Percentiles rank a stretch among this genome's conserved stretches.
Conservation (phyloP, 352 stramenopile species). For the Blastocystis sp. region DNA sequence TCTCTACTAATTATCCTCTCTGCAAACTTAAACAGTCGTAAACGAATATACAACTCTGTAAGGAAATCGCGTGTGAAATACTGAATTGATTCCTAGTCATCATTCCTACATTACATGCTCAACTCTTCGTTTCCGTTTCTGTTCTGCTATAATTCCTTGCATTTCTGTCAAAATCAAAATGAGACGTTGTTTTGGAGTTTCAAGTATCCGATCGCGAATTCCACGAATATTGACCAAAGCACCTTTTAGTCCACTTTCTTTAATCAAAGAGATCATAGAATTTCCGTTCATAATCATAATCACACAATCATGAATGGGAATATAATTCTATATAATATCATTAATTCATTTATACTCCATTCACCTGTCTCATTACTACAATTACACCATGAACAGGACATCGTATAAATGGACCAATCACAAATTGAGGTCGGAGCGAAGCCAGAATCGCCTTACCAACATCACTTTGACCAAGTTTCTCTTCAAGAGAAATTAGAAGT, state of each 20-base stretch:
- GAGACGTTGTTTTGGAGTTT: background rate
- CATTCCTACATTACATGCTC: too few species aligned
- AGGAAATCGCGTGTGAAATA: conserved; percentile 30
- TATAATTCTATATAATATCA: background rate
- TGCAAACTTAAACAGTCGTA: background rate
- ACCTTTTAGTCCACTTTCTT: background rate
- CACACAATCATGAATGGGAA: conserved; percentile 11
- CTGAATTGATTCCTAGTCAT: conserved; percentile 25
- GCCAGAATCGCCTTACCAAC: background rate
- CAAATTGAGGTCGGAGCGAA: background rate
- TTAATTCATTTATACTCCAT: background rate
- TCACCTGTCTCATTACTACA: conserved; percentile 22
- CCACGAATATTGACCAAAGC: background rate
- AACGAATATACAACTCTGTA: conserved; percentile 43
- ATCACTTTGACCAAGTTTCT: background rate
- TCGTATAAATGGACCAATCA: conserved; percentile 34
- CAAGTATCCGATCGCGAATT: background rate
- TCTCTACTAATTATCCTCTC: background rate
- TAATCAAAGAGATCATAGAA: conserved; percentile 43
- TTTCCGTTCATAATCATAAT: conserved; percentile 22
- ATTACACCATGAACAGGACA: conserved; percentile 34
- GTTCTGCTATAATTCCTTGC: conserved; percentile 57
- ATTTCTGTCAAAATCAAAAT: conserved; percentile 59
- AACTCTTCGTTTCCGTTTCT: background rate
- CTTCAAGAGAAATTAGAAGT: background rate